Evolutionary conservation across 495 filamentous ascomycete species (phyloP), one percentile per base, ranked within the genome.

Genomic region (Clavariopsis aquatica): DNA sequence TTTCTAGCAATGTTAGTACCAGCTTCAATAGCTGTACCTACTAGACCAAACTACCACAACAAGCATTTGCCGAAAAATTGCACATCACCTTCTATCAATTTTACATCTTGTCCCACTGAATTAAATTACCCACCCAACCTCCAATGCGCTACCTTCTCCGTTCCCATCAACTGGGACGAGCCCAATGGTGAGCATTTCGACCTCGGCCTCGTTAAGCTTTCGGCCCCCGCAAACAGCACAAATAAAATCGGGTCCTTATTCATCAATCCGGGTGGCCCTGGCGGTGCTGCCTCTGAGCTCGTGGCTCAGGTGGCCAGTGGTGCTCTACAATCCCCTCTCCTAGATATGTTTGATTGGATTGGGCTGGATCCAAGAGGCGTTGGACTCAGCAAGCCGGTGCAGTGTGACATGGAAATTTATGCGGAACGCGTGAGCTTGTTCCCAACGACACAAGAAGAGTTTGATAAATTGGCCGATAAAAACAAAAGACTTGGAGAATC

Each of bases 241-340:
- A 17, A 27, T 22, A 53, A 62, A 31, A 71, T 77, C 52, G 77
- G 77, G 0, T 71, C 69, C 24, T 53, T 78, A 0, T 75, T 79
- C 64, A 41, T 76, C 60, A 79, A 79, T 66, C 75, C 75, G 1
- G 77, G 77, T 15, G 77, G 77, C 0, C 77, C 77, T 0, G 77
- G 77, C 24, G 71, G 60, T 2, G 52, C 36, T 9, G 66, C 69
- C 6, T 59, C 75, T 27, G 36, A 24, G 8, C n/a, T 34, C 7
- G 52, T 56, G 4, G 60, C 26, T 5, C 24, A 9, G 2, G 26
- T 34, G 34, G 29, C 59, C 9, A 20, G 31, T 24, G 28, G 23
- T 1, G 31, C 27, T 26, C n/a, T 43, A 2, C 38, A 43, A 17
- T 10, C 38, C 3, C 12, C 47, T 27, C 23, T 56, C 36, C 22